Conservation (phyloP, 352 stramenopile species). For the Plasmopara viticola region DNA sequence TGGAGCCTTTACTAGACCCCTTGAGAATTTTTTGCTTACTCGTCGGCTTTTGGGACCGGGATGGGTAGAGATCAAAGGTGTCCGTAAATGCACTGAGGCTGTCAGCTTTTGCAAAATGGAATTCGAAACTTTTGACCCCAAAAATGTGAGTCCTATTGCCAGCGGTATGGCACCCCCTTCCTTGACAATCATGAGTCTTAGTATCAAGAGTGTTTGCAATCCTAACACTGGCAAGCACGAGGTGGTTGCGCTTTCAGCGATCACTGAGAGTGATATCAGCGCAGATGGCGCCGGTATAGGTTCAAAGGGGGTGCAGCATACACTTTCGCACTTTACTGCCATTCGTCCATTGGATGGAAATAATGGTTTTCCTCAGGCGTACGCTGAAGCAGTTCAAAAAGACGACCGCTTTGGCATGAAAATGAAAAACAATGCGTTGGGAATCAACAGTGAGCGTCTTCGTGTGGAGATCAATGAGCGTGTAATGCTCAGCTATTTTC, state of each 20-base stretch:
- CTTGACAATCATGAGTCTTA: constrained; percentile 94
- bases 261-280: constrained; percentile 72
- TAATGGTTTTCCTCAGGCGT: constrained; percentile 50
- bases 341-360: constrained; percentile 74
- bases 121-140: constrained; percentile 88
- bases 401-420: constrained; percentile 63
- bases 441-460: constrained; percentile 47
- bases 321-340: constrained; percentile 72
- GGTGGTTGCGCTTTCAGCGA: constrained; percentile 83
- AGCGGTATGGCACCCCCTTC: constrained; percentile 77
- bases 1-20: constrained; percentile 85
- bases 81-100: constrained; percentile 58
- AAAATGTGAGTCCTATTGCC: constrained; percentile 82
- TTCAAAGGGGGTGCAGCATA: constrained; percentile 26
- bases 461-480: constrained; percentile 78
- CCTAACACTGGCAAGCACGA: constrained; percentile 94
- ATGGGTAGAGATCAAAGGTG: constrained; percentile 94
- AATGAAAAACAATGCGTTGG: constrained; percentile 23
- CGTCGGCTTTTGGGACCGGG: constrained; percentile 96
- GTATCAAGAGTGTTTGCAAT: constrained; percentile 97
- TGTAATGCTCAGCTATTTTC: constrained; percentile 81
- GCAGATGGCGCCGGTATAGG: constrained; percentile 44
- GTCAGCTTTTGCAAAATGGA: constrained; percentile 93
- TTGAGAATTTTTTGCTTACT: constrained; percentile 98
- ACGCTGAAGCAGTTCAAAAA: constrained; percentile 37